phyloP scores from a whole-genome alignment of 345 rosid genomes.

The Isatis tinctoria region DNA sequence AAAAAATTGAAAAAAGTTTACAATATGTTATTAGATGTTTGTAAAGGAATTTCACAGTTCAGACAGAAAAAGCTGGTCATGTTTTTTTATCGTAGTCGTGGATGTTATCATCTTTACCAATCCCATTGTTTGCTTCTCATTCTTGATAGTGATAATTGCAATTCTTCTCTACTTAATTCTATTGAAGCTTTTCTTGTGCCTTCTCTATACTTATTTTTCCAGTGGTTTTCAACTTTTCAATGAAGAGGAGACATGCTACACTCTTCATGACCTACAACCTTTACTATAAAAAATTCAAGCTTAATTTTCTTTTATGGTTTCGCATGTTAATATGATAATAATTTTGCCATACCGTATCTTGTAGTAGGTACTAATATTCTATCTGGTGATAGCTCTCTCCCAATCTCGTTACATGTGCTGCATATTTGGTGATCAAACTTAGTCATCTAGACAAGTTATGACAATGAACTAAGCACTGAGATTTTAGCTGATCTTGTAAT shows the following conservation, averaged over 20 bases:
- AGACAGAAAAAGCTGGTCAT: not conserved
- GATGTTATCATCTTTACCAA: not conserved
- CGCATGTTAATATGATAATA: not conserved
- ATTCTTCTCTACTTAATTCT: not conserved
- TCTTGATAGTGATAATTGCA: not conserved
- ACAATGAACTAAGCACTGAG: not conserved
- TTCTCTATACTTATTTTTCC: conserved; percentile 12
- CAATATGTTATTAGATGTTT: not conserved
- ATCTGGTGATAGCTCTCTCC: not conserved
- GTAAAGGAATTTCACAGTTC: not conserved
- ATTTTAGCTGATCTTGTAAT: not conserved
- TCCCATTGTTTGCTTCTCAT: not conserved
- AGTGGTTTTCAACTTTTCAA: conserved; percentile 87
- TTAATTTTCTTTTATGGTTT: conserved; percentile 1
- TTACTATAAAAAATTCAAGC: conserved; percentile 57
- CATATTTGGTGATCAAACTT: not conserved
- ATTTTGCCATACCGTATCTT: not conserved
- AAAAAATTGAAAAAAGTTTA: too few species aligned
- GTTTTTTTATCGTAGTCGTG: not conserved
- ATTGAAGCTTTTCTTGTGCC: not conserved
- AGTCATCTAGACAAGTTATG: not conserved
- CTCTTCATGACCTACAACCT: conserved; percentile 56
- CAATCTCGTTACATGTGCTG: not conserved
- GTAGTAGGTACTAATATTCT: not conserved
- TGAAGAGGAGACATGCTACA: conserved; percentile 72